These are phyloP conservation scores for Tolypocladium nubicola DNA, from an alignment of 2,329 filamentous ascomycete species.

Conservation along the genomic window DNA sequence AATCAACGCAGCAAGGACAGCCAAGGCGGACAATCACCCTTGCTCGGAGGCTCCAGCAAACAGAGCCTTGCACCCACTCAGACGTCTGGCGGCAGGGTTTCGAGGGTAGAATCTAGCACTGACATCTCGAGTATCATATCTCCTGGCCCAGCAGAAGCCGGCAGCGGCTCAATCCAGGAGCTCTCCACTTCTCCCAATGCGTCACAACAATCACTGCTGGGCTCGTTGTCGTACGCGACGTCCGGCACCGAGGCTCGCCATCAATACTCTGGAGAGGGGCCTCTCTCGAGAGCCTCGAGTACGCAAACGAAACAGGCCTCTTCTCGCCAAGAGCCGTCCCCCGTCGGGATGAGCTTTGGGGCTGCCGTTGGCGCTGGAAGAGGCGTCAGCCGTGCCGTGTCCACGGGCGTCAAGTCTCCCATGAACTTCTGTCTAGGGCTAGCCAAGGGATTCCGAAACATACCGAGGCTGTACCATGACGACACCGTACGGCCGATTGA, in stretches of 20 bases:
- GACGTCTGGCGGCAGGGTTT: slow-evolving; percentile 2
- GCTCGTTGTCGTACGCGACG: not conserved
- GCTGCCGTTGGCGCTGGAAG: slow-evolving; percentile 55
- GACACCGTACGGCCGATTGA: slow-evolving; percentile 68
- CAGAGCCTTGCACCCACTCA: not conserved
- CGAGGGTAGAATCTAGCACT: slow-evolving; percentile 2
- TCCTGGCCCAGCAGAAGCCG: not conserved
- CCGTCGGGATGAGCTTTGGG: slow-evolving; percentile 31
- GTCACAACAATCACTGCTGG: not conserved
- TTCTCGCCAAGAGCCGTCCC: slow-evolving; percentile 9
- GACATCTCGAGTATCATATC: not conserved
- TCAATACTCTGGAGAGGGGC: not conserved
- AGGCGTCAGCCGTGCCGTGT: slow-evolving; percentile 61
- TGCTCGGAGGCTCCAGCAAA: slow-evolving; percentile 3
- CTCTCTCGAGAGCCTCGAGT: slow-evolving; percentile 1
- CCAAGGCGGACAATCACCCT: not conserved
- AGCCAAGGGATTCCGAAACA: slow-evolving; percentile 80
- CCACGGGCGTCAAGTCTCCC: slow-evolving; percentile 66
- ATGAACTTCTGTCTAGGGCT: slow-evolving; percentile 78
- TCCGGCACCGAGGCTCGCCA: not conserved
- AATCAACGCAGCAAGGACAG: slow-evolving; percentile 12
- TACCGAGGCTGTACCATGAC: slow-evolving; percentile 76
- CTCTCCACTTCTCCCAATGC: not conserved
- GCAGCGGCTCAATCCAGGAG: not conserved
- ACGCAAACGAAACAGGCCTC: slow-evolving; percentile 7